These are phyloP conservation scores for Backusella macrospora DNA, from an alignment of 192 early-diverging fungal species.

Conservation along the genomic window DNA sequence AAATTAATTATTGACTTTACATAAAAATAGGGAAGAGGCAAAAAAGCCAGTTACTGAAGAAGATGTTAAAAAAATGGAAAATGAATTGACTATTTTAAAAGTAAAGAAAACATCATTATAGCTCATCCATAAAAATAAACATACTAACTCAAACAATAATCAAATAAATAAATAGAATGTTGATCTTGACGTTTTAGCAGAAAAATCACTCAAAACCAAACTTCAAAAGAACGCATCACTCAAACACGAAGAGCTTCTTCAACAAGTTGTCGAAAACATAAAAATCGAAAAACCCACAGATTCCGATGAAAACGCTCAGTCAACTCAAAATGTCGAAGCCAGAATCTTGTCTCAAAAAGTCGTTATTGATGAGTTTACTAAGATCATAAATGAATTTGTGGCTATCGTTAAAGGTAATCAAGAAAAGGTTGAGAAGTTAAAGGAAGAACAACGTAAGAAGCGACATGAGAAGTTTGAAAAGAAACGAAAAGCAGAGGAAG, in stretches of 20 bases:
- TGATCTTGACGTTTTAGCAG: slow-evolving; percentile 22
- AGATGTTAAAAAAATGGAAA: slow-evolving; percentile 20
- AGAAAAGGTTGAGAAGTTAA: slow-evolving; percentile 14
- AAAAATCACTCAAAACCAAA: slow-evolving; percentile 22
- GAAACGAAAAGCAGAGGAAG: slow-evolving; percentile 8
- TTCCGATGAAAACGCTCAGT: background rate
- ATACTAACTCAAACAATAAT: background rate
- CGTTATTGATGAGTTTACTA: slow-evolving; percentile 20
- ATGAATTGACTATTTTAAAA: slow-evolving; percentile 34
- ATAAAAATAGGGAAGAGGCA: slow-evolving; percentile 29
- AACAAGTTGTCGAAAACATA: background rate
- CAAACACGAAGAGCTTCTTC: slow-evolving; percentile 9
- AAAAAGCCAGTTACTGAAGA: slow-evolving; percentile 15
- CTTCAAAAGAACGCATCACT: slow-evolving; percentile 16
- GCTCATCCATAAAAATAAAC: too few species aligned
- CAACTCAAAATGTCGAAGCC: slow-evolving; percentile 21
- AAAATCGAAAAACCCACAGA: background rate
- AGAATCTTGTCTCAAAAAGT: slow-evolving; percentile 19
- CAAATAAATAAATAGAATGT: slow-evolving; percentile 11
- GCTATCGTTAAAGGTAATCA: slow-evolving; percentile 8
- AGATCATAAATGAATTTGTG: slow-evolving; percentile 17
- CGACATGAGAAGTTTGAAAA: background rate
- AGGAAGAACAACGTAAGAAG: background rate
- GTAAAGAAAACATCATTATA: background rate
- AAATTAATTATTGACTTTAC: background rate